Evolutionary conservation across 2,329 filamentous ascomycete species (phyloP).

Genomic region (Colletotrichum sp.): DNA sequence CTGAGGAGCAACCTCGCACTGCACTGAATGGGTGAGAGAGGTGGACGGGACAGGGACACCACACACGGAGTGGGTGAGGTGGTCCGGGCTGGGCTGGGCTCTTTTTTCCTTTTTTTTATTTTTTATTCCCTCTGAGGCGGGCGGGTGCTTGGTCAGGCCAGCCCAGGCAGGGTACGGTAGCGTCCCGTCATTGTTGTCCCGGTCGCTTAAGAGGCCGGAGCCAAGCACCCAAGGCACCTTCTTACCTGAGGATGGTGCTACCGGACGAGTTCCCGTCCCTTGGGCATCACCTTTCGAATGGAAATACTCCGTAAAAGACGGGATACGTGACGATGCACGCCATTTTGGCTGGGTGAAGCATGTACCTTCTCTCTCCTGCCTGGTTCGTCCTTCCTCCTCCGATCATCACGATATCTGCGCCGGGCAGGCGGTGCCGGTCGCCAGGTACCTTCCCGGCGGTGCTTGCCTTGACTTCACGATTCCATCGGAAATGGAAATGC

Average conservation of each 20-base stretch:
- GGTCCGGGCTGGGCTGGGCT: slow-evolving; percentile 7
- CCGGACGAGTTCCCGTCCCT: neutral
- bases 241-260: too few species aligned
- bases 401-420: neutral
- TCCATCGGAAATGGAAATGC: neutral
- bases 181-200: neutral
- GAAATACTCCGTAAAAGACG: neutral
- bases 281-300: neutral
- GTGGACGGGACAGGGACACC: neutral
- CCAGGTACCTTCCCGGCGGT: neutral
- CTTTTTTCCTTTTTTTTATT: neutral
- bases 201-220: neutral
- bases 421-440: neutral
- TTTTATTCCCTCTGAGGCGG: neutral
- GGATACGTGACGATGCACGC: neutral
- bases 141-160: neutral
- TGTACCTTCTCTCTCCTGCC: neutral
- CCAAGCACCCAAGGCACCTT: neutral
- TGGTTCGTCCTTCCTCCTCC: neutral
- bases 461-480: neutral
- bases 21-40: neutral
- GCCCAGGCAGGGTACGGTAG: neutral
- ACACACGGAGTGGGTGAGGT: neutral
- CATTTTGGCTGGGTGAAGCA: neutral
- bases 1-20: neutral